These are phyloP conservation scores for Schizochytrium sp. DNA, from an alignment of 108 stramenopile species.

Conservation along the genomic window DNA sequence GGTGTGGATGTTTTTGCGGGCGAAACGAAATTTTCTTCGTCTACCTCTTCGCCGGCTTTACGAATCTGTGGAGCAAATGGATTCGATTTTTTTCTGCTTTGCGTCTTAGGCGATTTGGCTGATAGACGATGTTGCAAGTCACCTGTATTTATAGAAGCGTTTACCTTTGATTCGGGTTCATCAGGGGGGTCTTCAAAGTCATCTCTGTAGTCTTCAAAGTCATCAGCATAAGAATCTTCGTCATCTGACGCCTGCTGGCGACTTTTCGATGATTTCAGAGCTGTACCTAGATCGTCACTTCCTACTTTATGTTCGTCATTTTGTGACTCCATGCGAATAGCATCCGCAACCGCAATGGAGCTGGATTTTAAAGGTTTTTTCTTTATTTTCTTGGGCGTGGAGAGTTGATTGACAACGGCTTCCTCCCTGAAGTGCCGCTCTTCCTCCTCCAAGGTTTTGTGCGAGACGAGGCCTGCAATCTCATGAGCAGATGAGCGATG, in stretches of 20 bases:
- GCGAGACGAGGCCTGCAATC: not conserved
- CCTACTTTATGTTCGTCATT: not conserved
- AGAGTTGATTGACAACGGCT: not conserved
- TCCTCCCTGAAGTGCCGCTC: constrained; percentile 6
- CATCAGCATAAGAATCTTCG: not conserved
- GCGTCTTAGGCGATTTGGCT: constrained; percentile 21
- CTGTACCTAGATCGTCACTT: not conserved
- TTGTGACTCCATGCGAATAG: not conserved
- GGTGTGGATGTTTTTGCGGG: not conserved
- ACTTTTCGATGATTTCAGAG: not conserved
- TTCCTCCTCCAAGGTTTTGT: not conserved
- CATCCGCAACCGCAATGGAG: not conserved
- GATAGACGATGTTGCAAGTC: not conserved
- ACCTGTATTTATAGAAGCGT: too few relatives aligned
- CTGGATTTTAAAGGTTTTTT: not conserved
- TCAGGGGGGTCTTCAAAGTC: constrained; percentile 46
- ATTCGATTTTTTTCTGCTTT: constrained; percentile 12
- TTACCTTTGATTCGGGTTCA: not conserved
- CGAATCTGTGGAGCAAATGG: constrained; percentile 25
- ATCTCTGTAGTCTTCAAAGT: constrained; percentile 42
- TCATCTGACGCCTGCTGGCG: not conserved
- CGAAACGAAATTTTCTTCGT: not conserved
- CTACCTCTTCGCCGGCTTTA: not conserved
- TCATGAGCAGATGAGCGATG: not conserved
- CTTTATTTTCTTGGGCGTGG: not conserved